These are phyloP conservation scores for Moesziomyces antarcticus DNA, from an alignment of 1,284 basidiomycete genomes.

Conservation along the genomic window DNA sequence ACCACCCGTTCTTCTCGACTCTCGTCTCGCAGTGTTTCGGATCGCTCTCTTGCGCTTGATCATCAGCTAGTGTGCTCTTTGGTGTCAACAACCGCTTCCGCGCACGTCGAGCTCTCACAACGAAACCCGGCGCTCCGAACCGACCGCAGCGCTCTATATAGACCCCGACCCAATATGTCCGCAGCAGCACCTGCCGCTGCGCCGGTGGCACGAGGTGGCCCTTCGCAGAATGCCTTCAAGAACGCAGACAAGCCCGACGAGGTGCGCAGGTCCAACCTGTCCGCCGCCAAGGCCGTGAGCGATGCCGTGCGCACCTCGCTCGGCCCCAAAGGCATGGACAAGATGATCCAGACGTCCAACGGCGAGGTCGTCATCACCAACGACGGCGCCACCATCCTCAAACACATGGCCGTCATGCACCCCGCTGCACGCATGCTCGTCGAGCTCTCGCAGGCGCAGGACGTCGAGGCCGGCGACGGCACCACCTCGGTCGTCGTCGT, in stretches of 20 bases:
- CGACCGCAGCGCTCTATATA: background rate
- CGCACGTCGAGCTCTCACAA: background rate
- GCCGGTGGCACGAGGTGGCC: slow-evolving; percentile 24
- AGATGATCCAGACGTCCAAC: slow-evolving; percentile 98
- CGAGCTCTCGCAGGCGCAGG: slow-evolving; percentile 96
- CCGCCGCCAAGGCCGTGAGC: slow-evolving; percentile 80
- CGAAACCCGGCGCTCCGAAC: background rate
- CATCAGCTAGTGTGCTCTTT: background rate
- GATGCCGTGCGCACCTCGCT: slow-evolving; percentile 97
- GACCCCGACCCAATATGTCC: slow-evolving; percentile 23
- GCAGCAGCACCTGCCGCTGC: slow-evolving; percentile 45
- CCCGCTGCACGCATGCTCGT: slow-evolving; percentile 97
- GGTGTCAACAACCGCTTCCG: no score
- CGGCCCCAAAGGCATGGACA: slow-evolving; percentile 99
- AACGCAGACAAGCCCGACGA: slow-evolving; percentile 68
- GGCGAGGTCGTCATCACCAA: slow-evolving; percentile 99
- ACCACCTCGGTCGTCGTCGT: slow-evolving; percentile 99
- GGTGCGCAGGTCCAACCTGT: slow-evolving; percentile 64
- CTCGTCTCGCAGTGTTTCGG: no score
- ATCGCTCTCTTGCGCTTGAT: no score
- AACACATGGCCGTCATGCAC: slow-evolving; percentile 96
- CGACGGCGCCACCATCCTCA: slow-evolving; percentile 97
- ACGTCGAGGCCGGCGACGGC: slow-evolving; percentile 98
- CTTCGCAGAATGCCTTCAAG: slow-evolving; percentile 64
- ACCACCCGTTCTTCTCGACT: no score